Percentiles rank a stretch among this genome's conserved stretches.
phyloP scores from a whole-genome alignment of 345 rosid species.

The Physaria fendleri region DNA sequence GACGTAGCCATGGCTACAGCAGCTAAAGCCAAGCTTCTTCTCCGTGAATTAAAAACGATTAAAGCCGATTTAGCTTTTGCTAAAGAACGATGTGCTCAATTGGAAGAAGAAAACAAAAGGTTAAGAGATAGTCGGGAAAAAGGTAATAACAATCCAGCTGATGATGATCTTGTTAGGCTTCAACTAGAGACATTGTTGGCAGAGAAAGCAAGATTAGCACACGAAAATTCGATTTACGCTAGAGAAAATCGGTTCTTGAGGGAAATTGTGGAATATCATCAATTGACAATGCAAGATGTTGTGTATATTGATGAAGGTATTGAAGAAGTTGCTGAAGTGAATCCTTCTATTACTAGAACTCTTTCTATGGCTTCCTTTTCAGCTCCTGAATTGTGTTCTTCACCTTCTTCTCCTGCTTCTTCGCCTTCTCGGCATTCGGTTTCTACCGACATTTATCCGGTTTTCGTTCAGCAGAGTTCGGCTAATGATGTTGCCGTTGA shows the following conservation, averaged over 20 bases:
- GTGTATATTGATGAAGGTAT: too few species aligned
- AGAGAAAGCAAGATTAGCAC: constrained; percentile 92
- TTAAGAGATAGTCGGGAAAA: constrained; percentile 83
- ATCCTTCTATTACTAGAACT: too few species aligned
- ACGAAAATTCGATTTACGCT: constrained; percentile 73
- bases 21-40: constrained; percentile 95
- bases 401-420: too few species aligned
- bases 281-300: constrained; percentile 95
- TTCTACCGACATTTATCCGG: too few species aligned
- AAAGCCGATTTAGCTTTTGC: constrained; percentile 96
- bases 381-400: too few species aligned
- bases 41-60: constrained; percentile 88
- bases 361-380: too few species aligned
- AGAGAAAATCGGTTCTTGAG: constrained; percentile 90
- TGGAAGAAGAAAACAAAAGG: constrained; percentile 86
- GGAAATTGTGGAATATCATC: constrained; percentile 95
- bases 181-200: constrained; percentile 92
- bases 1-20: constrained; percentile 99
- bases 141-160: too few species aligned
- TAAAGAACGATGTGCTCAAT: constrained; percentile 74
- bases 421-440: too few species aligned
- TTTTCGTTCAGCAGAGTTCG: too few species aligned
- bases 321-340: too few species aligned
- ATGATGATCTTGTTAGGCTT: constrained; percentile 90
- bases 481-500: too few species aligned